phyloP scores from a whole-genome alignment of 768 basidiomycete genomes.

The Panellus pusillus region DNA sequence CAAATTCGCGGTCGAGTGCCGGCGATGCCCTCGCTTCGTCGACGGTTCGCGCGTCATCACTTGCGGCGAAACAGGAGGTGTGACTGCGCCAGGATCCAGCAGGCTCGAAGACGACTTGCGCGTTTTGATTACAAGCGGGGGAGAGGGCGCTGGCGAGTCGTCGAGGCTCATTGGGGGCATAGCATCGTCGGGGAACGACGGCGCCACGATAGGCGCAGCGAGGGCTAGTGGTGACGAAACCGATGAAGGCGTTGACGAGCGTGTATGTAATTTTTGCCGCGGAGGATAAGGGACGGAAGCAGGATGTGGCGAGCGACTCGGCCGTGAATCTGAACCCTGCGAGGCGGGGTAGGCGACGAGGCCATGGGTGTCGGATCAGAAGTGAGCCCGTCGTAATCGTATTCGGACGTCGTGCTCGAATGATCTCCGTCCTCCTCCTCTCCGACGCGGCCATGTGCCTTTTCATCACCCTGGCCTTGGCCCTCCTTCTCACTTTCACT shows the following conservation, averaged over 20 bases:
- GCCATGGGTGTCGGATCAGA: constrained; percentile 73
- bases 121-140: constrained; percentile 49
- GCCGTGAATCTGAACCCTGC: constrained; percentile 30
- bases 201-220: constrained; percentile 80
- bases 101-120: constrained; percentile 68
- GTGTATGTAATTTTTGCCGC: constrained; percentile 60
- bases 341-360: constrained; percentile 41
- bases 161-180: constrained; percentile 70
- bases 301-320: constrained; percentile 17
- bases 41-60: constrained; percentile 37
- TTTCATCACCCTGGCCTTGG: constrained; percentile 42
- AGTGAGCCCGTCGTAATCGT: constrained; percentile 49
- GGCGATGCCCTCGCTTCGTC: constrained; percentile 59
- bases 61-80: constrained; percentile 75
- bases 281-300: constrained; percentile 26
- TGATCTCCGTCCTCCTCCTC: constrained; percentile 46
- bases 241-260: constrained; percentile 87
- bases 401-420: constrained; percentile 67
- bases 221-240: constrained; percentile 85
- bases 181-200: constrained; percentile 56
- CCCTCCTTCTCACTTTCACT: constrained; percentile 54
- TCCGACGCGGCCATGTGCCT: constrained; percentile 19
- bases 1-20: constrained; percentile 71
- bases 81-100: constrained; percentile 63
- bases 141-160: constrained; percentile 35